Percentiles rank a stretch among this genome's conserved stretches.
Conservation (phyloP, 2,329 filamentous ascomycete species). For the Corinectria fuckeliana region DNA sequence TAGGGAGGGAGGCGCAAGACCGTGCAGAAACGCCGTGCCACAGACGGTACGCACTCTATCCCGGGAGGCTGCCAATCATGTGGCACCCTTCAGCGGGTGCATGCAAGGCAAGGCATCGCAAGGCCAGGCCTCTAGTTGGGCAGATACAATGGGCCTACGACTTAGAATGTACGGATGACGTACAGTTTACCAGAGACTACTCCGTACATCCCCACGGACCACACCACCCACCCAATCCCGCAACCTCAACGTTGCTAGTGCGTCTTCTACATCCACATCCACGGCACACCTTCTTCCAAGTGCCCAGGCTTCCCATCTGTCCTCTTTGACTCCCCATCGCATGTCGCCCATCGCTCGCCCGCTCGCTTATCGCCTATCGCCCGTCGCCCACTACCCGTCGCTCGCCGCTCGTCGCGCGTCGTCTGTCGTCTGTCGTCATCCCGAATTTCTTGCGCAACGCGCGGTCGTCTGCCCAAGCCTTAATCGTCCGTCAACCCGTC, state of each 20-base stretch:
- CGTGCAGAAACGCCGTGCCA: conserved; percentile 28
- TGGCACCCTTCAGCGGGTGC: conserved; percentile 33
- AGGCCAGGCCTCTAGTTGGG: conserved; percentile 6
- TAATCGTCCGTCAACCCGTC: conserved; percentile 24
- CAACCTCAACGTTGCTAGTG: conserved; percentile 28
- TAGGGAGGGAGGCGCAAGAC: too few species aligned
- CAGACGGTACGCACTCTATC: conserved; percentile 26
- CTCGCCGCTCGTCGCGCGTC: conserved; percentile 19
- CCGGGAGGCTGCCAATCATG: conserved; percentile 42
- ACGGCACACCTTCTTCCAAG: conserved; percentile 39
- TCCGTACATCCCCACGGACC: conserved; percentile 18
- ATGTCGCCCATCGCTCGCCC: conserved; percentile 19
- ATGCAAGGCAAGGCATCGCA: conserved; percentile 11
- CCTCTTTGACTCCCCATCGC: conserved; percentile 17
- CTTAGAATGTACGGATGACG: not conserved
- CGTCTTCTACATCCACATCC: conserved; percentile 36
- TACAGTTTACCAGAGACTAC: not conserved
- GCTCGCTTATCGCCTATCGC: conserved; percentile 20
- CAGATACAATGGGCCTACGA: not conserved
- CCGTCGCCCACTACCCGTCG: conserved; percentile 17
- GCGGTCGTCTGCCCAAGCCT: conserved; percentile 38
- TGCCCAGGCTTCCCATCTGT: conserved; percentile 33
- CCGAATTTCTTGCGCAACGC: conserved; percentile 41
- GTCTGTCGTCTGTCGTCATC: conserved; percentile 15
- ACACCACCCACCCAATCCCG: conserved; percentile 37